Evolutionary conservation across 176 grass and related monocot genomes (phyloP).

Genomic region (Raddia distichophylla): DNA sequence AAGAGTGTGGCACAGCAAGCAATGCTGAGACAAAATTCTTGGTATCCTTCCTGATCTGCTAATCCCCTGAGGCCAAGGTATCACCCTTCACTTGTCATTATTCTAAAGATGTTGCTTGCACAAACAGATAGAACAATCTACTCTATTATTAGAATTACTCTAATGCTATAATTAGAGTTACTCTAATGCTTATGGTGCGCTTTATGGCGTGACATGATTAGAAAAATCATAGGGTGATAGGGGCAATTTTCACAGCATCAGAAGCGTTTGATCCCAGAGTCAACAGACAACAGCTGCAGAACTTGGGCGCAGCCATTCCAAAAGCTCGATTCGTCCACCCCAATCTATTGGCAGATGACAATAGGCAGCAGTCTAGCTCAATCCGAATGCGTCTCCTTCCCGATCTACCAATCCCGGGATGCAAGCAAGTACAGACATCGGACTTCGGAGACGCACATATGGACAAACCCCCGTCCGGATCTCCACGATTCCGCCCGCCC

Average conservation of each 20-base stretch:
- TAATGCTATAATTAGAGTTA: no score
- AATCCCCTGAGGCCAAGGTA: neutral
- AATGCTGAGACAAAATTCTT: neutral
- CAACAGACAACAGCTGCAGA: conserved; percentile 26
- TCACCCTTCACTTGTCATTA: neutral
- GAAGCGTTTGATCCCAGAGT: conserved; percentile 5
- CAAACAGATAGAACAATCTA: neutral
- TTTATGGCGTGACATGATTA: no score
- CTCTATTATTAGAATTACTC: no score
- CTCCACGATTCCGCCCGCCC: conserved; percentile 21
- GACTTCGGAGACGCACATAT: conserved; percentile 9
- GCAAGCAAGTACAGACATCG: neutral
- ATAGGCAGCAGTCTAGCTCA: conserved; percentile 13
- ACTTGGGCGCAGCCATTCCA: neutral
- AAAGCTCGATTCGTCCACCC: neutral
- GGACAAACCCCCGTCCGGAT: conserved; percentile 43
- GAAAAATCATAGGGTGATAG: no score
- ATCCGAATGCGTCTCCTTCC: neutral
- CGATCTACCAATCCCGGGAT: conserved; percentile 43
- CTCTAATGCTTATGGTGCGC: no score
- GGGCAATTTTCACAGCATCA: neutral
- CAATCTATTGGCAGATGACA: conserved; percentile 20
- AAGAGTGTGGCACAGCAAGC: neutral
- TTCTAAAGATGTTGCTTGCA: neutral
- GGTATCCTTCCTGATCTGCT: neutral